phyloP scores from a whole-genome alignment of 768 basidiomycete species.

The Lyophyllum semitale region DNA sequence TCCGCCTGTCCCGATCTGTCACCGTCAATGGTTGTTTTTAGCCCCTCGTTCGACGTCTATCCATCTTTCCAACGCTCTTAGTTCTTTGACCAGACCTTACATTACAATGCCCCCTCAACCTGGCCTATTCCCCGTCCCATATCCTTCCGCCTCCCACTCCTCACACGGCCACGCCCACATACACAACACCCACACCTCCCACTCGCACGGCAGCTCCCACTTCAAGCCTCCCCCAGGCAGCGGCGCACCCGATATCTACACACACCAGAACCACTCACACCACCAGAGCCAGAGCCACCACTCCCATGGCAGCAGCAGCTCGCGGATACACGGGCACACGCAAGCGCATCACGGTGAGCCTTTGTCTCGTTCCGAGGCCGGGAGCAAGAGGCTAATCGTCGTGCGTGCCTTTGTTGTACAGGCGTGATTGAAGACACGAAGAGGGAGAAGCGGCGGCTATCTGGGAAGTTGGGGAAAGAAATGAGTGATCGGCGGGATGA shows the following conservation, averaged over 20 bases:
- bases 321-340: constrained; percentile 42
- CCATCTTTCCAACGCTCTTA: background rate
- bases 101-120: constrained; percentile 66
- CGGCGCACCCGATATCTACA: constrained; percentile 8
- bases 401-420: background rate
- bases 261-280: constrained; percentile 5
- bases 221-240: constrained; percentile 10
- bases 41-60: background rate
- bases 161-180: constrained; percentile 12
- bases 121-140: constrained; percentile 66
- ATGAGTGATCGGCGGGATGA: constrained; percentile 76
- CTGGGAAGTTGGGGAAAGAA: constrained; percentile 73
- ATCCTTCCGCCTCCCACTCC: constrained; percentile 36
- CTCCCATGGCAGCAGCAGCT: constrained; percentile 40
- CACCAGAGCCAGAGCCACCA: constrained; percentile 10
- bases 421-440: constrained; percentile 39
- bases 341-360: constrained; percentile 14
- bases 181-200: constrained; percentile 19
- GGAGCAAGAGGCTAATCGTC: background rate
- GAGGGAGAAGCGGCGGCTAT: constrained; percentile 65
- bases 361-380: background rate
- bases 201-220: constrained; percentile 9
- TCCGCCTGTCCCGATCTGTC: background rate
- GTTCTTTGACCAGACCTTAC: background rate
- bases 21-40: too few relatives aligned